Evolutionary conservation across 2,329 filamentous ascomycete genomes (phyloP), one percentile per base, ranked within the genome.

Genomic region (Penicillium occitanis): DNA sequence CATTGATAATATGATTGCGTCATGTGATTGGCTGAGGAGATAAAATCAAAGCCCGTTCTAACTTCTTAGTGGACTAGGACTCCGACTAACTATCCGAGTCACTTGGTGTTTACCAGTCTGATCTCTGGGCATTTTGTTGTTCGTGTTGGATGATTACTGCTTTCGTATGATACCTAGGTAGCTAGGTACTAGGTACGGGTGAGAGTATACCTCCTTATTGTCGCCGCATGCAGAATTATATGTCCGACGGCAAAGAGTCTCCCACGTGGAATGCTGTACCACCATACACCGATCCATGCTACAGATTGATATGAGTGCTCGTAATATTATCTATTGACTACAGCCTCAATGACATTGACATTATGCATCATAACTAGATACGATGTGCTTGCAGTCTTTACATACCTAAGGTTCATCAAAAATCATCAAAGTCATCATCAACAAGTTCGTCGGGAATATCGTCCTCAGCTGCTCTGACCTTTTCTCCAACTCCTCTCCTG

Each of bases 401-500:
- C 33, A 25, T 14, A 35, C 22, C n/a, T n/a, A 53, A n/a, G 25
- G 17, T 25, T 57, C 5, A 30, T 50, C 46, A 63, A 53, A 55
- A 66, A 42, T 60, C 60, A 57, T 61, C 60, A 62, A 63, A 35
- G 8, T 66, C 64, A 40, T 65, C 64, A 57, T 65, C 64, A 57
- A 50, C 48, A n/a, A 65, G 58, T 13, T 65, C 64, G 40, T 62
- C 64, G 7, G 64, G 50, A 28, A 66, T n/a, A 14, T 58, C 53
- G 37, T 63, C 53, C 10, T 25, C 50, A 40, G 37, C 59, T 42
- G 28, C 37, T 19, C n/a, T 57, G 25, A 46, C 7, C 6, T 60
- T 22, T 22, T 68, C 73, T 13, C 70, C 71, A 7, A 74, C 71
- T 8, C 74, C 79, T 63, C 71, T 74, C 44, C 79, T 80, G 19